A percentile compares a stretch with the other conserved stretches of the same genome.
Evolutionary conservation across 441 rosid genomes (phyloP).

Genomic region (Populus hybrid): DNA sequence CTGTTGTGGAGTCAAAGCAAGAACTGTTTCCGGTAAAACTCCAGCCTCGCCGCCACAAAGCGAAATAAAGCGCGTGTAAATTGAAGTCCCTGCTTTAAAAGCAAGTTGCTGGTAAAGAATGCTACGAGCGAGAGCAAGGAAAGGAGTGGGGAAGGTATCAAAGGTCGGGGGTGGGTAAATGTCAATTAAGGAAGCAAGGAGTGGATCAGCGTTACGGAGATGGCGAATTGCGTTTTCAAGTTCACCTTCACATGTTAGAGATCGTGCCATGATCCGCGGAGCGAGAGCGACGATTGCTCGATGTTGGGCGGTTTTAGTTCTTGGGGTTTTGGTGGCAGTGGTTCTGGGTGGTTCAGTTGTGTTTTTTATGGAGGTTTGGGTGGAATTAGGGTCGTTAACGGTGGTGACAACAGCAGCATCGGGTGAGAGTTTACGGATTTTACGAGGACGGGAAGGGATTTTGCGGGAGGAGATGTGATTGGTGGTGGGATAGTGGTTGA

Average conservation of each 20-base stretch:
- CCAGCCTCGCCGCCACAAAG: constrained; percentile 81
- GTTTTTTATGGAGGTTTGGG: not conserved
- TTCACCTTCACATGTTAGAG: constrained; percentile 84
- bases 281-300: constrained; percentile 33
- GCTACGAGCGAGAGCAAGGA: constrained; percentile 79
- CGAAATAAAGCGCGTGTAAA: constrained; percentile 76
- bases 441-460: constrained; percentile 90
- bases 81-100: constrained; percentile 80
- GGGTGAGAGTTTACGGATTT: constrained; percentile 73
- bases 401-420: constrained; percentile 25
- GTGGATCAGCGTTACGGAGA: constrained; percentile 75
- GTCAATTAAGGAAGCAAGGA: constrained; percentile 63
- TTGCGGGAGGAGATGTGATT: constrained; percentile 54
- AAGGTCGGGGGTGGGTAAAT: constrained; percentile 66
- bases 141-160: constrained; percentile 76
- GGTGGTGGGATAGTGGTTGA: constrained; percentile 27
- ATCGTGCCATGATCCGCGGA: constrained; percentile 52
- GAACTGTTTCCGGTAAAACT: constrained; percentile 70
- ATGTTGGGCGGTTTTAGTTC: constrained; percentile 31
- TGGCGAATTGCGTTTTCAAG: constrained; percentile 68
- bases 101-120: constrained; percentile 94
- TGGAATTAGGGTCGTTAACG: constrained; percentile 16
- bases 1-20: constrained; percentile 65
- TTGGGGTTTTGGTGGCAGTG: constrained; percentile 19
- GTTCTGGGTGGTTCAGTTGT: constrained; percentile 25